phyloP scores from a whole-genome alignment of 2,329 filamentous ascomycete species.

The Fusarium neocosmosporiellum region DNA sequence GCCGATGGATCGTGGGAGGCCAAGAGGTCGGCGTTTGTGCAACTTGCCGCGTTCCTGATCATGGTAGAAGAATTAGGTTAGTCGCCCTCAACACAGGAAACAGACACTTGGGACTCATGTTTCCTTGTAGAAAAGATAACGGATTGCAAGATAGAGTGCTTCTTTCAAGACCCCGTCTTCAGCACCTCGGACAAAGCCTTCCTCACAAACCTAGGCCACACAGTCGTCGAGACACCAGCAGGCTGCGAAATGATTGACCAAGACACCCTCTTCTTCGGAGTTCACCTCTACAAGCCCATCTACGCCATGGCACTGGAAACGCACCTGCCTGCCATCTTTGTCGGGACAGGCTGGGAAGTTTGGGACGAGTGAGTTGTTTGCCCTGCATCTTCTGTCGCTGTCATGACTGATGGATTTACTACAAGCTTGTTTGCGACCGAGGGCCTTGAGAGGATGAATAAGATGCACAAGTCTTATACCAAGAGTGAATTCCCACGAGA shows the following conservation, averaged over 20 bases:
- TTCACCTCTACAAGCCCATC: conserved; percentile 68
- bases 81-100: conserved; percentile 6
- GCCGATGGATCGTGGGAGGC: conserved; percentile 58
- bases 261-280: conserved; percentile 67
- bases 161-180: conserved; percentile 68
- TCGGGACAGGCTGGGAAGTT: conserved; percentile 65
- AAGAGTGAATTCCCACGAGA: conserved; percentile 38
- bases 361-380: conserved; percentile 60
- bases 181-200: conserved; percentile 61
- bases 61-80: conserved; percentile 59
- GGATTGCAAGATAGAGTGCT: conserved; percentile 52
- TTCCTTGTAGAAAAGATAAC: conserved; percentile 29
- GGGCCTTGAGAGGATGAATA: conserved; percentile 34
- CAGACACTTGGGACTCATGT: background rate
- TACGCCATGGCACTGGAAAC: conserved; percentile 63
- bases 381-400: too few relatives aligned
- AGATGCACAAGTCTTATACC: conserved; percentile 37
- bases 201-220: conserved; percentile 65
- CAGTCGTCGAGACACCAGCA: conserved; percentile 61
- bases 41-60: conserved; percentile 63
- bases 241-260: conserved; percentile 63
- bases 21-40: conserved; percentile 60
- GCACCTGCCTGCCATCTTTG: conserved; percentile 62
- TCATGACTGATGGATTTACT: background rate
- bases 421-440: conserved; percentile 28